Evolutionary conservation across 352 stramenopile species (phyloP).

Genomic region (Phytophthora megakarya): DNA sequence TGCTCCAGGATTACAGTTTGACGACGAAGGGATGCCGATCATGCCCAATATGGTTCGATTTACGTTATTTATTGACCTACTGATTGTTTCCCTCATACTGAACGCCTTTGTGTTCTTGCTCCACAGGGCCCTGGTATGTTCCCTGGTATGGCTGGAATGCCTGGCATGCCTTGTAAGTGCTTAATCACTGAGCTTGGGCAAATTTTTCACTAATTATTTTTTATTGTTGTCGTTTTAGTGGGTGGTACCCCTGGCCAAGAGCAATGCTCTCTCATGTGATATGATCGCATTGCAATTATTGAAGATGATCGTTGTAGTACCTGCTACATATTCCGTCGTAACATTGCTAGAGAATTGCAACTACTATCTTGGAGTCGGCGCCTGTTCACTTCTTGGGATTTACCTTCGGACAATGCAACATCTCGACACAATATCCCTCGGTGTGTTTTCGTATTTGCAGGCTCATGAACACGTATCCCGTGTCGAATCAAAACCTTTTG

Average conservation of each 20-base stretch:
- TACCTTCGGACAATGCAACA: conserved; percentile 34
- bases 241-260: conserved; percentile 63
- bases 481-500: conserved; percentile 57
- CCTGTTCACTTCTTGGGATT: conserved; percentile 17
- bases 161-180: conserved; percentile 68
- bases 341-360: conserved; percentile 38
- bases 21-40: conserved; percentile 96
- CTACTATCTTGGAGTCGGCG: conserved; percentile 27
- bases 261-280: conserved; percentile 78
- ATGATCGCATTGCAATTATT: conserved; percentile 12
- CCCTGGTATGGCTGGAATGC: conserved; percentile 83
- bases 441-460: conserved; percentile 74
- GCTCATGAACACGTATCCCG: conserved; percentile 56
- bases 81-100: conserved; percentile 10
- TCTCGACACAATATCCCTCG: conserved; percentile 65
- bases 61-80: not conserved
- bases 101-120: not conserved
- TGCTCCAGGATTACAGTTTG: conserved; percentile 96
- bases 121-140: conserved; percentile 75
- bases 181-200: conserved; percentile 2
- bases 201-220: not conserved
- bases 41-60: conserved; percentile 92
- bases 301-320: conserved; percentile 23
- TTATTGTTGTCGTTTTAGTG: conserved; percentile 37
- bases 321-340: conserved; percentile 28